Percentiles rank a stretch among this genome's conserved stretches.
Conservation (phyloP, 2,329 filamentous ascomycete genomes). For the Emergomyces orientalis region DNA sequence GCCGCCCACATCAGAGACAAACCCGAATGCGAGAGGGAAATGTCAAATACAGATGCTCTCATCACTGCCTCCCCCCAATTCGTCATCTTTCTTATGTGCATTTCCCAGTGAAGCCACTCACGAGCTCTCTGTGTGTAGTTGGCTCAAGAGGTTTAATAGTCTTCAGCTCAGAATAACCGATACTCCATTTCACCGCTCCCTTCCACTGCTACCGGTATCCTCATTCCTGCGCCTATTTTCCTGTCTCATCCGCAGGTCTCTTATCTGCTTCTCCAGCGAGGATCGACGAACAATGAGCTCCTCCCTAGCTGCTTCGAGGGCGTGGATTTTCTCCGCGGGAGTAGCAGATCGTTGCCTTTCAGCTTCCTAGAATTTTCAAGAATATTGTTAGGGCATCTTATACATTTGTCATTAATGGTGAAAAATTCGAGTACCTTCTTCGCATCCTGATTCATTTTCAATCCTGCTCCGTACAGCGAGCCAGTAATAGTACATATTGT, state of each 20-base stretch:
- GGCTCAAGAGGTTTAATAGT: background rate
- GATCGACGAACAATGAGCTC: constrained; percentile 43
- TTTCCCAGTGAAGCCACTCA: background rate
- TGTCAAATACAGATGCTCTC: background rate
- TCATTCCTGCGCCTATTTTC: constrained; percentile 23
- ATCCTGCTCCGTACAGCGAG: constrained; percentile 50
- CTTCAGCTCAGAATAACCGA: background rate
- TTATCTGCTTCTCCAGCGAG: constrained; percentile 49
- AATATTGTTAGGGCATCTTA: background rate
- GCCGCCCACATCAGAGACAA: background rate
- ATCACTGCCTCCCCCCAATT: background rate
- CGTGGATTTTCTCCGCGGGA: constrained; percentile 46
- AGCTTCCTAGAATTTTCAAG: constrained; percentile 28
- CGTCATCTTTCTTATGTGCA: background rate
- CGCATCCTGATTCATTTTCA: constrained; percentile 28
- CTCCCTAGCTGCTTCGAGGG: constrained; percentile 43
- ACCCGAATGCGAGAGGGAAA: background rate
- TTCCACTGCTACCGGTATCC: background rate
- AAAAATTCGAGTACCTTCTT: constrained; percentile 13
- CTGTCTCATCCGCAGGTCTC: constrained; percentile 38
- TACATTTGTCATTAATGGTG: constrained; percentile 1
- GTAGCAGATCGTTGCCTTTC: constrained; percentile 43
- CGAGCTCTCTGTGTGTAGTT: background rate
- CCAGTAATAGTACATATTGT: constrained; percentile 49
- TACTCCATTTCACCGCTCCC: constrained; percentile 2